phyloP scores from a whole-genome alignment of 108 stramenopile genomes.

The Cyclotella atomus region DNA sequence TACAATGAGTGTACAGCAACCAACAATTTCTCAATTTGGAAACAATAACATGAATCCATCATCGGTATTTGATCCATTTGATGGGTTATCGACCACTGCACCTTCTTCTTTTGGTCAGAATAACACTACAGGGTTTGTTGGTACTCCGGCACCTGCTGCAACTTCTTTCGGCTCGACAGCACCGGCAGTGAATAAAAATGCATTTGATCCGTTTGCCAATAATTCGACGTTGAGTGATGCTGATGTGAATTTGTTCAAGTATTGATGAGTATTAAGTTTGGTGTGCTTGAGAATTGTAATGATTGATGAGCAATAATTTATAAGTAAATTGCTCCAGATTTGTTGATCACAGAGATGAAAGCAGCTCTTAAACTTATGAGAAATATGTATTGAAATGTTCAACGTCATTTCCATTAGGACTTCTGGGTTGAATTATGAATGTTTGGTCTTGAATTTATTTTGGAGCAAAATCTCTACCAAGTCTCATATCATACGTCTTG shows the following conservation, averaged over 20 bases:
- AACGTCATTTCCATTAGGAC: neutral
- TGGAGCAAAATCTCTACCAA: conserved; percentile 16
- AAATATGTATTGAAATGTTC: neutral
- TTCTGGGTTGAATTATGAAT: too few species aligned
- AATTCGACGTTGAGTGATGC: conserved; percentile 29
- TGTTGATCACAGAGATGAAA: too few species aligned
- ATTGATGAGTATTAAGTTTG: conserved; percentile 2
- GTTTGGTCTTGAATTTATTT: too few species aligned
- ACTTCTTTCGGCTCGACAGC: too few species aligned
- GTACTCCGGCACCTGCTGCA: neutral
- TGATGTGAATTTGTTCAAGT: conserved; percentile 52
- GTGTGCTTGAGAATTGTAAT: neutral
- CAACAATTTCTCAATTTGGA: conserved; percentile 8
- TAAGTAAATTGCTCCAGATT: too few species aligned
- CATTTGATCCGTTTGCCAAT: conserved; percentile 34
- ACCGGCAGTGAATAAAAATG: conserved; percentile 2
- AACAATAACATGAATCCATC: conserved; percentile 7
- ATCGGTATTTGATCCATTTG: conserved; percentile 50
- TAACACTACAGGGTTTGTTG: neutral
- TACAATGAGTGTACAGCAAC: conserved; percentile 5
- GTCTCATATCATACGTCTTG: conserved; percentile 39
- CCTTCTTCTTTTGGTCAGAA: neutral
- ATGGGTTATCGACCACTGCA: conserved; percentile 21
- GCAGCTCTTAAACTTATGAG: neutral
- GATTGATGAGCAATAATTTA: too few species aligned